A percentile compares a stretch with the other conserved stretches of the same genome.
Evolutionary conservation across 1,139 yeast genomes (phyloP).

Genomic region (Debaryomycetaceae sp.): DNA sequence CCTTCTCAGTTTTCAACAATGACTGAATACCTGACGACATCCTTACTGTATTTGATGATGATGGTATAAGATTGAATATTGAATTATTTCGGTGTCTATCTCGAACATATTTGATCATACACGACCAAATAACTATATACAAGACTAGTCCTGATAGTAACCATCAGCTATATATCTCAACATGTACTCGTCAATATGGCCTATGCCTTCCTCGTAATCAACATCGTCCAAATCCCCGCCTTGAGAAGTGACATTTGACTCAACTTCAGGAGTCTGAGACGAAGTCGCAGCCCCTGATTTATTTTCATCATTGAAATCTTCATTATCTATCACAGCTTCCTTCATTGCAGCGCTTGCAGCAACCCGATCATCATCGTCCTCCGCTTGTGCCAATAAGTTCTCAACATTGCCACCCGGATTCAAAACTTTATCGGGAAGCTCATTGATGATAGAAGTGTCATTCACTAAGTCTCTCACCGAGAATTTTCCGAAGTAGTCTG

Average conservation of each 20-base stretch:
- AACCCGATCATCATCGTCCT: slow-evolving; percentile 90
- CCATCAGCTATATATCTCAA: slow-evolving; percentile 85
- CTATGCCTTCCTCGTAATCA: slow-evolving; percentile 72
- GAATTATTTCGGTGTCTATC: neutral
- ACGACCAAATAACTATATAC: neutral
- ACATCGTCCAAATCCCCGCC: slow-evolving; percentile 34
- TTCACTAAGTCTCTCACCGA: slow-evolving; percentile 88
- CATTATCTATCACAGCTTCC: slow-evolving; percentile 81
- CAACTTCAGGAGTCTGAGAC: slow-evolving; percentile 20
- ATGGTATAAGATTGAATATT: neutral
- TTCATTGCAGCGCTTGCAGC: slow-evolving; percentile 90
- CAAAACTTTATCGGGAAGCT: slow-evolving; percentile 35
- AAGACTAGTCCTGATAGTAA: slow-evolving; percentile 31
- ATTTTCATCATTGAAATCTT: slow-evolving; percentile 61
- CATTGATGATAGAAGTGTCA: slow-evolving; percentile 44
- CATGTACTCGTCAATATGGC: slow-evolving; percentile 97
- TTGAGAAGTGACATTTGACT: slow-evolving; percentile 7
- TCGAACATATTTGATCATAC: neutral
- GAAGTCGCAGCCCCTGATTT: slow-evolving; percentile 29
- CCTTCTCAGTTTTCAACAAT: slow-evolving; percentile 75
- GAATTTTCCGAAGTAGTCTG: slow-evolving; percentile 88
- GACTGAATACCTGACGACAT: slow-evolving; percentile 40
- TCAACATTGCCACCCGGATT: slow-evolving; percentile 52
- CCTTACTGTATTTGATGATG: neutral
- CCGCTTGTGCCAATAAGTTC: slow-evolving; percentile 82